Percentiles rank a stretch among this genome's conserved stretches.
phyloP scores from a whole-genome alignment of 2,329 filamentous ascomycete genomes.

The Fusarium virguliforme region DNA sequence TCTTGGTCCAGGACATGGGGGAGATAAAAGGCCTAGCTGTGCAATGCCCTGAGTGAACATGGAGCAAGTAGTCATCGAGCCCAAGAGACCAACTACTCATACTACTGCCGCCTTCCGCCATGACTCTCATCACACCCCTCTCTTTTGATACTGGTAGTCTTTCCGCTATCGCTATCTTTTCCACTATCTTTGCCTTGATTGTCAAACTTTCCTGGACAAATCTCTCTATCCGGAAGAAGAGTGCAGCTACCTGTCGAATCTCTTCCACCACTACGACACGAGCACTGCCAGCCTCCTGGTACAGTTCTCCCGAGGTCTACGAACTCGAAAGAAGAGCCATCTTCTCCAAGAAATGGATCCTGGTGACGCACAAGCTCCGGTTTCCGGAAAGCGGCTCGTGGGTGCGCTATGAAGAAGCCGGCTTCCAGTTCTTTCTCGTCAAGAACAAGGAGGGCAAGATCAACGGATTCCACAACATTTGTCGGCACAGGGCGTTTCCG shows the following conservation, averaged over 20 bases:
- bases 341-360: slow-evolving; percentile 71
- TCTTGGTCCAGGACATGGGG: too few relatives aligned
- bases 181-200: slow-evolving; percentile 52
- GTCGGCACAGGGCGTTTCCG: slow-evolving; percentile 72
- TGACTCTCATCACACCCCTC: not conserved
- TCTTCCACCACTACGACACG: slow-evolving; percentile 31
- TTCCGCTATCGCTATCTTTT: slow-evolving; percentile 42
- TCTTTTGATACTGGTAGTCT: slow-evolving; percentile 23
- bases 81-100: not conserved
- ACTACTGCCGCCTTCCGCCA: not conserved
- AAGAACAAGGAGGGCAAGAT: slow-evolving; percentile 66
- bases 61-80: not conserved
- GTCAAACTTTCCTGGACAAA: slow-evolving; percentile 38
- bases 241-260: not conserved
- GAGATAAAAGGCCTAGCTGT: not conserved
- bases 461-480: slow-evolving; percentile 74
- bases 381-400: slow-evolving; percentile 69
- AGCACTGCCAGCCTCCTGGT: slow-evolving; percentile 67
- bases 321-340: slow-evolving; percentile 70
- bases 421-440: slow-evolving; percentile 68
- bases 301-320: slow-evolving; percentile 65
- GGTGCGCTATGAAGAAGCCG: slow-evolving; percentile 67
- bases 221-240: slow-evolving; percentile 21
- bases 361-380: slow-evolving; percentile 68
- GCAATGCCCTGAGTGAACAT: not conserved